Percentiles rank a stretch among this genome's conserved stretches.
Conservation (phyloP, 495 filamentous ascomycete species). For the Neohortaea acidophila region DNA sequence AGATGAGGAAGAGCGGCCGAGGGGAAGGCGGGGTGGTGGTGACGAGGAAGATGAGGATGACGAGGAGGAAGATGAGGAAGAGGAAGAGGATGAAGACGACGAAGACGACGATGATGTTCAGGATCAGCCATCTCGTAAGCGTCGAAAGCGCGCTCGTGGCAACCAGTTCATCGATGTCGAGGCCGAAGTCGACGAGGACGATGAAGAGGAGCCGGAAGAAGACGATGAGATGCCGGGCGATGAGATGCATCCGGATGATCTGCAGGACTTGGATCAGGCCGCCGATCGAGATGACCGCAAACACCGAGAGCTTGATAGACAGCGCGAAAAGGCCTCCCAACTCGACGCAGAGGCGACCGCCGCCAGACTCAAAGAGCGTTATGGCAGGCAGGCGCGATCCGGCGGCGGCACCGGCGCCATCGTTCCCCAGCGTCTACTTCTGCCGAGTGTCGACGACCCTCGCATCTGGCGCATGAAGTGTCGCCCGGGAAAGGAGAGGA, state of each 20-base stretch:
- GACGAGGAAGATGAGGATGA: conserved; percentile 17
- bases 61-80: conserved; percentile 14
- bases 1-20: conserved; percentile 30
- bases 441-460: conserved; percentile 87
- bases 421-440: conserved; percentile 72
- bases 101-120: conserved; percentile 29
- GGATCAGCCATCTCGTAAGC: conserved; percentile 59
- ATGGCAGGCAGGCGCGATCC: conserved; percentile 47
- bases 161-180: conserved; percentile 87
- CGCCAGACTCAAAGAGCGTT: conserved; percentile 66
- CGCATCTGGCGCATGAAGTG: conserved; percentile 90
- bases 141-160: conserved; percentile 48
- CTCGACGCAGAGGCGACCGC: conserved; percentile 92
- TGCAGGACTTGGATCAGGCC: conserved; percentile 62
- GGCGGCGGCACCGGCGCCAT: conserved; percentile 46
- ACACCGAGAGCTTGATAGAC: conserved; percentile 86
- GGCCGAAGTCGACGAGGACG: conserved; percentile 85
- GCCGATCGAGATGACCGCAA: conserved; percentile 76
- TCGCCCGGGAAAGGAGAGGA: conserved; percentile 86
- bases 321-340: conserved; percentile 66
- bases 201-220: conserved; percentile 77
- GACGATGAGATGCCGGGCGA: conserved; percentile 81
- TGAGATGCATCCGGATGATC: conserved; percentile 78
- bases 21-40: no score
- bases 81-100: conserved; percentile 24